Evolutionary conservation across 2,329 filamentous ascomycete genomes (phyloP).

Genomic region (Stagonosporopsis cucurbitacearum): DNA sequence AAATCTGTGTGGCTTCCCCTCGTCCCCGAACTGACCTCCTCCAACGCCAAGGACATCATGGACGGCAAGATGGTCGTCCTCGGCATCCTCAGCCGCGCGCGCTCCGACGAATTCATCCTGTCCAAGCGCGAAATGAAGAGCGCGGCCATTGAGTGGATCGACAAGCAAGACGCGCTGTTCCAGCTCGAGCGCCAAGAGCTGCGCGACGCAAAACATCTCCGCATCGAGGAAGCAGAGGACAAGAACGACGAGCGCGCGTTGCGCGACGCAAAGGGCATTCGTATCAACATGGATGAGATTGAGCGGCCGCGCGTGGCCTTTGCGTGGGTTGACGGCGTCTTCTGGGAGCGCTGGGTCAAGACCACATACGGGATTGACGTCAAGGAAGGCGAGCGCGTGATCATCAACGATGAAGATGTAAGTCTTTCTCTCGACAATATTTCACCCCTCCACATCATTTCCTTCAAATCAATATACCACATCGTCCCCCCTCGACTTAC

Average conservation of each 20-base stretch:
- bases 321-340: constrained; percentile 95
- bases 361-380: constrained; percentile 95
- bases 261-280: constrained; percentile 85
- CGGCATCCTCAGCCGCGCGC: constrained; percentile 81
- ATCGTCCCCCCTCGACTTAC: not conserved
- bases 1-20: constrained; percentile 94
- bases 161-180: constrained; percentile 90
- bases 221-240: constrained; percentile 95
- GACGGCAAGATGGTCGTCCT: constrained; percentile 93
- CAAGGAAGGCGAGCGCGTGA: constrained; percentile 83
- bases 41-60: constrained; percentile 95
- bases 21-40: constrained; percentile 88
- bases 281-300: constrained; percentile 87
- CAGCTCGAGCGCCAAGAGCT: constrained; percentile 92
- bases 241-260: constrained; percentile 87
- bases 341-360: constrained; percentile 96
- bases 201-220: constrained; percentile 90
- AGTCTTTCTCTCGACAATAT: constrained; percentile 58
- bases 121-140: constrained; percentile 92
- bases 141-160: constrained; percentile 96
- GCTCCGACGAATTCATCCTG: constrained; percentile 76
- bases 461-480: not conserved
- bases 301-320: constrained; percentile 90
- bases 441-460: not conserved
- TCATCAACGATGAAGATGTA: constrained; percentile 97